Evolutionary conservation across 768 basidiomycete genomes (phyloP).

Genomic region (Leccinellum albellum): DNA sequence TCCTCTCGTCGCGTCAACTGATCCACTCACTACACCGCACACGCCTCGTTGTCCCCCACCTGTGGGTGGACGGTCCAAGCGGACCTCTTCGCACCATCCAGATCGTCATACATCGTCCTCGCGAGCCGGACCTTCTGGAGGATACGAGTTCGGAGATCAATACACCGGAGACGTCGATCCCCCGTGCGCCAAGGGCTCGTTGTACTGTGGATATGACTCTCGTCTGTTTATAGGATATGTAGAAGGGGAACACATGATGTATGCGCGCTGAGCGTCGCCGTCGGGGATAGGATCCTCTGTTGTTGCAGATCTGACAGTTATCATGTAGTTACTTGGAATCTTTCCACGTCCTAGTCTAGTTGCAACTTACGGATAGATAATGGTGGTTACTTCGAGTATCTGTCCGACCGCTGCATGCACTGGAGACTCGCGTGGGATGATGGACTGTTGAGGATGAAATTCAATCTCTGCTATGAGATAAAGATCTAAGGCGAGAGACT

Average conservation of each 20-base stretch:
- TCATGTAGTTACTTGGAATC: too few species aligned
- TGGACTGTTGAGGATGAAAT: too few species aligned
- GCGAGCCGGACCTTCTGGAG: not conserved
- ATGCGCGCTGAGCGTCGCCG: not conserved
- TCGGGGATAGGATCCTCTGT: not conserved
- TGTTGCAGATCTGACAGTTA: not conserved
- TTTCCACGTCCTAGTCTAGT: not conserved
- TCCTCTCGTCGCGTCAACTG: not conserved
- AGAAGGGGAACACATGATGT: not conserved
- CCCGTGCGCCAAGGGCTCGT: slow-evolving; percentile 4
- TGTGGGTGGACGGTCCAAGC: not conserved
- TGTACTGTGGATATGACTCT: not conserved
- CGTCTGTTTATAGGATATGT: not conserved
- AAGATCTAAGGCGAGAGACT: too few species aligned
- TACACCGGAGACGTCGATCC: not conserved
- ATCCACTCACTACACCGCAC: not conserved
- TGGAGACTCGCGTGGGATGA: too few species aligned
- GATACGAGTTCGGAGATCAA: not conserved
- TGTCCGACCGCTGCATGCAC: too few species aligned
- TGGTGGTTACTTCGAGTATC: too few species aligned
- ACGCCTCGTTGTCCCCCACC: not conserved
- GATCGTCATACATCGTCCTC: not conserved
- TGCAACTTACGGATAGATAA: not conserved
- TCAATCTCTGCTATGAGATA: too few species aligned
- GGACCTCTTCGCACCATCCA: not conserved